Conservation (phyloP, 192 early-diverging fungal genomes). For the Ambispora gerdemannii region DNA sequence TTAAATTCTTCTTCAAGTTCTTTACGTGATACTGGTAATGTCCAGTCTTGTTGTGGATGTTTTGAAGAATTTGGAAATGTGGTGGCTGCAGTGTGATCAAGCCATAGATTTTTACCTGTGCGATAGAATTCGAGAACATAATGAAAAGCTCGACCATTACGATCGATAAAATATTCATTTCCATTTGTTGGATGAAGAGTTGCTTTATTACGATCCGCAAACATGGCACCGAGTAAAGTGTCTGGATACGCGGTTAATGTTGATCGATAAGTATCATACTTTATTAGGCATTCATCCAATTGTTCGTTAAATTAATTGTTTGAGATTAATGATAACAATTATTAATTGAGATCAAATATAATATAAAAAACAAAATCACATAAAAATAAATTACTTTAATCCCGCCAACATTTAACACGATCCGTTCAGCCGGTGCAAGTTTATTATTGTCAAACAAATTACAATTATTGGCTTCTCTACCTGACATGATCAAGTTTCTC, state of each 20-base stretch:
- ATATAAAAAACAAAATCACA: too few relatives aligned
- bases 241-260: conserved; percentile 4
- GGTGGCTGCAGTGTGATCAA: background rate
- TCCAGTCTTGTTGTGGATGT: background rate
- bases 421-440: background rate
- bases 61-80: background rate
- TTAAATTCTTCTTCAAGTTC: background rate
- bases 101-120: conserved; percentile 2
- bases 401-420: conserved; percentile 3
- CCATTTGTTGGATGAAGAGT: background rate
- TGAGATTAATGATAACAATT: too few relatives aligned
- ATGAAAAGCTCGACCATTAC: conserved; percentile 12
- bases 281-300: too few relatives aligned
- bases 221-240: conserved; percentile 3
- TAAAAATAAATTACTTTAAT: conserved; percentile 1
- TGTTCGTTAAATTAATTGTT: too few relatives aligned
- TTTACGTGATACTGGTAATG: background rate
- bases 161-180: conserved; percentile 17
- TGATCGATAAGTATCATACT: conserved; percentile 4
- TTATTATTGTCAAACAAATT: too few relatives aligned
- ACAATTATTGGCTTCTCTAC: too few relatives aligned
- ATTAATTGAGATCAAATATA: too few relatives aligned
- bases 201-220: conserved; percentile 3
- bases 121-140: conserved; percentile 11
- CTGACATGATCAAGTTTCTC: too few relatives aligned